These are phyloP conservation scores for Saccharomyces hybrid DNA, from an alignment of 1,139 yeast genomes.

Conservation along the genomic window DNA sequence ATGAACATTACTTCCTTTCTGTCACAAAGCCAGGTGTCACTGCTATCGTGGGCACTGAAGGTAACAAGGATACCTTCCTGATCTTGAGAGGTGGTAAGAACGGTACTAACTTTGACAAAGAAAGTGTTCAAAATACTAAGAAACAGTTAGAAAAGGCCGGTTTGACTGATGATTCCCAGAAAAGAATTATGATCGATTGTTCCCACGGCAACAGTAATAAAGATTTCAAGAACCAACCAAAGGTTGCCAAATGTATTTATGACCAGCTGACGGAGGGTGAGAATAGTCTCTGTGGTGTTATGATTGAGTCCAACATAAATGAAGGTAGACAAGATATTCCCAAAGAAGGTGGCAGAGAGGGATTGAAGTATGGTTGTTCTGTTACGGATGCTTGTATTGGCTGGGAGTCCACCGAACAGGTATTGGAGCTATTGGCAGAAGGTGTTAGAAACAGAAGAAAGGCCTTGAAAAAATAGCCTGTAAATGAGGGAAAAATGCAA, in stretches of 20 bases:
- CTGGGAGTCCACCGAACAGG: slow-evolving; percentile 75
- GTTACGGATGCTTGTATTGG: slow-evolving; percentile 95
- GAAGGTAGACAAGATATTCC: slow-evolving; percentile 94
- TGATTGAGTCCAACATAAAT: slow-evolving; percentile 87
- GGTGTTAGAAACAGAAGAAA: slow-evolving; percentile 75
- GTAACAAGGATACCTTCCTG: slow-evolving; percentile 83
- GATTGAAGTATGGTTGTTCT: slow-evolving; percentile 81
- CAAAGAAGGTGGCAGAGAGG: slow-evolving; percentile 64
- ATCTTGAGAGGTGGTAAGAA: slow-evolving; percentile 92
- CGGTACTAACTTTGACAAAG: slow-evolving; percentile 83
- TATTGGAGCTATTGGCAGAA: slow-evolving; percentile 60
- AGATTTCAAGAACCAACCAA: slow-evolving; percentile 87
- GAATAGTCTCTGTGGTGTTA: slow-evolving; percentile 75
- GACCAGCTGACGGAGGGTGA: slow-evolving; percentile 76
- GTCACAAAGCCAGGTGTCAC: slow-evolving; percentile 94
- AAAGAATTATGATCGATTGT: slow-evolving; percentile 93
- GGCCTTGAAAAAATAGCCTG: slow-evolving; percentile 15
- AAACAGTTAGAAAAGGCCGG: slow-evolving; percentile 53
- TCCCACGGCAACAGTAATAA: slow-evolving; percentile 94
- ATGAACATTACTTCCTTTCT: slow-evolving; percentile 87
- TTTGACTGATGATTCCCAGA: slow-evolving; percentile 41
- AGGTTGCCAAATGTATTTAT: slow-evolving; percentile 74
- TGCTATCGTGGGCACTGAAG: slow-evolving; percentile 91
- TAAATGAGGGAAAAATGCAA: not conserved
- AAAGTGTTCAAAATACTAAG: slow-evolving; percentile 61